Evolutionary conservation across 768 basidiomycete species (phyloP), one percentile per base, ranked within the genome.

Genomic region (Termitomyces sp.): DNA sequence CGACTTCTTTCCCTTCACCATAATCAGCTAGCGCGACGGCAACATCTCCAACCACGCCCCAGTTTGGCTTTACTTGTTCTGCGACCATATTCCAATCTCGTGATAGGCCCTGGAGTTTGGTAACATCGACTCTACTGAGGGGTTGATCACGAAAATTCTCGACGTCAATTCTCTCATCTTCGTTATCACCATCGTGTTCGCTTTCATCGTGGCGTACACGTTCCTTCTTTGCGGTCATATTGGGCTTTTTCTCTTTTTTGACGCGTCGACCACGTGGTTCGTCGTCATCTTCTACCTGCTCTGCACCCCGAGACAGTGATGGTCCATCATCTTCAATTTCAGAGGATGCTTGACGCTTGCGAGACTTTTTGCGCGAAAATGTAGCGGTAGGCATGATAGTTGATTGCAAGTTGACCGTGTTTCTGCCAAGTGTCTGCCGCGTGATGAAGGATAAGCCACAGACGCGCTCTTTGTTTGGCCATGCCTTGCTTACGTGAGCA

Each of bases 81-180:
- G 77, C 73, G 64, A 89, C 76, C 59, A 71, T 68, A 21, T 76
- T 66, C 90, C 89, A 91, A 68, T 91, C 88, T 1, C 74, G 67
- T 0, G 82, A 70, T 43, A 89, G 73, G 12, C 86, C 85, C 9
- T 75, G 71, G 31, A 91, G 68, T 65, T 80, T 86, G 31, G 66
- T 58, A 32, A 75, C 71, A 45, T 88, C 83, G 10, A 73, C 72
- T 63, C 70, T 79, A 53, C 77, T 74, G 50, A 93, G 69, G 17
- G 91, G 88, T 58, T 90, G 87, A 68, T 90, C 81, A 6, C 64
- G 71, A 59, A 92, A 85, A 65, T 82, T 79, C 35, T 77, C 72
- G 27, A 85, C 78, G 58, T 89, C 83, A 51, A 90, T 86, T 19
- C 71, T 69, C 35, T 77, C 79, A 31, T 76, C 77, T 1, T 79